phyloP scores from a whole-genome alignment of 257 asterid genomes.

The Fraxinus americana region DNA sequence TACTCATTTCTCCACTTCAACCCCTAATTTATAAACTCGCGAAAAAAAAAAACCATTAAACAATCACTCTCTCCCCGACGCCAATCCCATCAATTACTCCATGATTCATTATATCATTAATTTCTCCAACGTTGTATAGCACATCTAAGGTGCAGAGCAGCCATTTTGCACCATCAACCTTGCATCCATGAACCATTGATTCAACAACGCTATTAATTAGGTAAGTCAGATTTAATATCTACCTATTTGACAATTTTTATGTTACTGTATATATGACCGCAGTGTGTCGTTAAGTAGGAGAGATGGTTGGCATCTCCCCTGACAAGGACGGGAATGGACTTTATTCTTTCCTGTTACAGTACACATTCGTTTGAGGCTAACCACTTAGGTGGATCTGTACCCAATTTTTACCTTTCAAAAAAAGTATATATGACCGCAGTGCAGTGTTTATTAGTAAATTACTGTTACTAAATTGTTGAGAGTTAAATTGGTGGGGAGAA shows the following conservation, averaged over 20 bases:
- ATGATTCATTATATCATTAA: neutral
- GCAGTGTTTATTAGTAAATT: neutral
- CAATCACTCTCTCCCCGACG: neutral
- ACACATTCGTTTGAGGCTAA: too few relatives aligned
- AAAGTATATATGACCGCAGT: neutral
- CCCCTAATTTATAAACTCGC: neutral
- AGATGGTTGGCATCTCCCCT: slow-evolving; percentile 7
- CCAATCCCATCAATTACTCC: neutral
- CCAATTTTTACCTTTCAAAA: too few relatives aligned
- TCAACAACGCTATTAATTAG: neutral
- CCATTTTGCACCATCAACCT: neutral
- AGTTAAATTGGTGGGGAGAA: neutral
- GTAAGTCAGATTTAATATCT: neutral
- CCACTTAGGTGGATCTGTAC: too few relatives aligned
- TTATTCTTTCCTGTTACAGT: neutral
- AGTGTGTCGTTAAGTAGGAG: neutral
- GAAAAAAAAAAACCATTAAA: neutral
- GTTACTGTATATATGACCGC: neutral
- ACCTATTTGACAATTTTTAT: neutral
- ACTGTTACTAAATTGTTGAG: neutral
- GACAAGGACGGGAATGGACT: neutral
- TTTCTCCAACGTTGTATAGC: neutral
- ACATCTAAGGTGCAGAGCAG: neutral
- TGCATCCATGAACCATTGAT: neutral
- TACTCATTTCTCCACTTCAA: neutral